Conservation (phyloP, 306 rosid genomes). For the Glycine soja region DNA sequence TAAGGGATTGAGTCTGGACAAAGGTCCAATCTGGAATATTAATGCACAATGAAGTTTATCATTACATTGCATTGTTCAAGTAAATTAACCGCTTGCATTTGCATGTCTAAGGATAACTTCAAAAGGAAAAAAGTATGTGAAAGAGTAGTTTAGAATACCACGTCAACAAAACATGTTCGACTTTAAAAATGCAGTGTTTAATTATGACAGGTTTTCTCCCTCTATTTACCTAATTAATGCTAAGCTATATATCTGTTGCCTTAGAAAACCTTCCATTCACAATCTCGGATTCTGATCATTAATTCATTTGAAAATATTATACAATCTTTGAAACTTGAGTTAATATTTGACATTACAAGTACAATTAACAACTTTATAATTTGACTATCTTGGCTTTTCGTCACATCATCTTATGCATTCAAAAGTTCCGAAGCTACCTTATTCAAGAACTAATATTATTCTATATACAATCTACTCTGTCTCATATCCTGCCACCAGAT, state of each 20-base stretch:
- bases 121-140: not conserved
- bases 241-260: not conserved
- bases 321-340: constrained; percentile 3
- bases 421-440: constrained; percentile 22
- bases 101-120: not conserved
- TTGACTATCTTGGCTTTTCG: not conserved
- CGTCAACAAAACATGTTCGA: not conserved
- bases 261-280: not conserved
- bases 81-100: constrained; percentile 9
- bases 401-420: constrained; percentile 21
- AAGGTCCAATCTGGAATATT: not conserved
- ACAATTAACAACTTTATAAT: not conserved
- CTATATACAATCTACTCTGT: constrained; percentile 29
- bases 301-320: no score
- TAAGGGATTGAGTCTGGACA: not conserved
- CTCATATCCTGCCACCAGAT: constrained; percentile 55
- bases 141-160: not conserved
- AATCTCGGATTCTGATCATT: not conserved
- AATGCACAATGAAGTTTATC: not conserved
- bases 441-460: not conserved
- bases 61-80: not conserved
- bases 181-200: not conserved
- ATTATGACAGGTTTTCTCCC: not conserved
- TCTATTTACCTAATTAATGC: not conserved
- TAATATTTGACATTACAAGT: not conserved